A percentile compares a stretch with the other conserved stretches of the same genome.
Conservation (phyloP, 2,329 filamentous ascomycete species). For the Lasiodiplodia theobromae region DNA sequence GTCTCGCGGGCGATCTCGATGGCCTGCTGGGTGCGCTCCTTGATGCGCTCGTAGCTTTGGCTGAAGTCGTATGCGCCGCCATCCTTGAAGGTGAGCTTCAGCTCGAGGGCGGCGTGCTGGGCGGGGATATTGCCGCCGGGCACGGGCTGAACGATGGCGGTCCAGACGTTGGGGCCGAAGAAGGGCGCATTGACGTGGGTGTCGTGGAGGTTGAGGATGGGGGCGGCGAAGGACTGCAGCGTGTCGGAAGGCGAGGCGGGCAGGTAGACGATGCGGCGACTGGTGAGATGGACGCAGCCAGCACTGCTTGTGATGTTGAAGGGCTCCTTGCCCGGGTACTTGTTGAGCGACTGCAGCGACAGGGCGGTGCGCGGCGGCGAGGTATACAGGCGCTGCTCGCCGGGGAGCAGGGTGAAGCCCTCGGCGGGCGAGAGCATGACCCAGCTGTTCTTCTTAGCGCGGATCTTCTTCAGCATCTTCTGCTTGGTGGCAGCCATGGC, state of each 20-base stretch:
- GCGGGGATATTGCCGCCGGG: constrained; percentile 82
- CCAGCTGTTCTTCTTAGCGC: constrained; percentile 65
- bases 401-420: constrained; percentile 82
- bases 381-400: constrained; percentile 81
- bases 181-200: constrained; percentile 86
- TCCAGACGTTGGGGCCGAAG: constrained; percentile 93
- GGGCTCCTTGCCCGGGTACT: constrained; percentile 67
- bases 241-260: constrained; percentile 71
- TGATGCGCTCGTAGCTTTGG: constrained; percentile 80
- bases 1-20: constrained; percentile 76
- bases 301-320: constrained; percentile 76
- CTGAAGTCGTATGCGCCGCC: constrained; percentile 95
- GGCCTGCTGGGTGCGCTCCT: constrained; percentile 81
- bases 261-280: constrained; percentile 86
- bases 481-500: constrained; percentile 28
- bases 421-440: constrained; percentile 82
- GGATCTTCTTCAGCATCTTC: constrained; percentile 38
- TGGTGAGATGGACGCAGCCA: constrained; percentile 82
- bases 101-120: constrained; percentile 74
- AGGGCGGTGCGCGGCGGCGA: constrained; percentile 81
- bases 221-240: constrained; percentile 87
- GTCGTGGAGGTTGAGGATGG: constrained; percentile 86
- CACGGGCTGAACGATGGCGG: constrained; percentile 79
- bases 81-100: constrained; percentile 91
- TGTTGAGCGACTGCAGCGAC: constrained; percentile 73